Base-by-base conservation (phyloP, 805 yeast genomes). In the Starmerella tilneyi region DNA sequence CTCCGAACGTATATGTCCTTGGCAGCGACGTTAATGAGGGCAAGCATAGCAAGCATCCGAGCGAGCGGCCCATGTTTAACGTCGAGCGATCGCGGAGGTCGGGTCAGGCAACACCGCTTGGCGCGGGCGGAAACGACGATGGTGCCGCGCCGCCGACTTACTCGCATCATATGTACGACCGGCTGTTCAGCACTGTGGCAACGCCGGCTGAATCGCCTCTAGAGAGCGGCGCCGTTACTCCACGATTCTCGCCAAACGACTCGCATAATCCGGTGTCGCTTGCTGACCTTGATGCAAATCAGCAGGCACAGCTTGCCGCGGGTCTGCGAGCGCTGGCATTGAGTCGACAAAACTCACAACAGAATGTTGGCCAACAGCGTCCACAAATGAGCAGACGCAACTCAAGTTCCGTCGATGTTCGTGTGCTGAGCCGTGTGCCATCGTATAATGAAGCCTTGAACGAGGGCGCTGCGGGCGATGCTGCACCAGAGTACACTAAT, bases 111-210 rank as follows among this genome's bases (percentile, higher is more conserved):
- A 26, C 45, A 2, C 46, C 50, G 11, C n/a, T 33, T 5, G 38
- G 36, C 3, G 3, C 29, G 8, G 21, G 41, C 9, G 4, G 21
- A 4, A 45, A 31, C 5, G 51, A 30, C 23, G 64, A 55, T n/a
- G 42, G 51, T 16, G 44, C 49, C 64, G 92, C 95, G 0, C 96
- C 96, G 2, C 96, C 96, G 22, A 72, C 80, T 46, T 86, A 86
- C 60, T 86, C 77, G 48, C 76, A 73, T 44, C 94, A 84, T 61
- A 75, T 84, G 29, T 83, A 81, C 61, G 96, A 86, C 63, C 68
- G 82, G 45, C 63, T 86, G 19, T 85, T 83, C 83, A 72, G 74
- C 28, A 88, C 79, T 46, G 68, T 77, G 8, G 59, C 70, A 16
- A 59, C 64, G 9, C 64, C 70, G 1, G 48, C 61, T 33, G 64